Evolutionary conservation across 192 early-diverging fungal genomes (phyloP).

Genomic region (Coemansia guatemalensis): DNA sequence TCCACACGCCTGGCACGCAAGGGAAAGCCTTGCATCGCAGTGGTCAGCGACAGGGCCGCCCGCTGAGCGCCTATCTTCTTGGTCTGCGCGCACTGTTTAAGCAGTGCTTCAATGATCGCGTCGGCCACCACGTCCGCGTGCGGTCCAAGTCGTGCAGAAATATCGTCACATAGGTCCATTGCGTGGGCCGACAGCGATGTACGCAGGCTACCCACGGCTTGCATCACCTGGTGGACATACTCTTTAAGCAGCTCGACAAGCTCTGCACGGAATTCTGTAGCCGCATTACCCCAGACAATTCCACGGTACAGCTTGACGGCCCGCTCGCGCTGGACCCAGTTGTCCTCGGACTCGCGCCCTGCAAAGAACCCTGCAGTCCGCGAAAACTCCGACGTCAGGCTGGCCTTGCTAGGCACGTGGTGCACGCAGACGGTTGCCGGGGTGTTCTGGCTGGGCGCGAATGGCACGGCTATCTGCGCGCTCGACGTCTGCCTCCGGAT

Average conservation of each 20-base stretch:
- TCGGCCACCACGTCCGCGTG: constrained; percentile 33
- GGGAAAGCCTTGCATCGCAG: constrained; percentile 37
- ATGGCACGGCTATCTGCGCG: constrained; percentile 20
- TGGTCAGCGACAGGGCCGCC: constrained; percentile 35
- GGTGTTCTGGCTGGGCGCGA: constrained; percentile 27
- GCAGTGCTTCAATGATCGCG: constrained; percentile 29
- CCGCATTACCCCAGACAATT: constrained; percentile 53
- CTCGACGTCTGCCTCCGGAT: constrained; percentile 29
- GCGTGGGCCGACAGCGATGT: constrained; percentile 43
- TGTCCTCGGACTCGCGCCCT: constrained; percentile 48
- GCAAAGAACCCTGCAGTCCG: constrained; percentile 29
- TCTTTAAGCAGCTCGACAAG: constrained; percentile 34
- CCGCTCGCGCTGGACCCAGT: constrained; percentile 49
- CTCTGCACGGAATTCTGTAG: constrained; percentile 36
- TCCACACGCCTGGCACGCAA: constrained; percentile 41
- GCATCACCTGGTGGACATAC: constrained; percentile 33
- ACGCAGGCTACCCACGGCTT: constrained; percentile 45
- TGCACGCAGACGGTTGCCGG: constrained; percentile 34
- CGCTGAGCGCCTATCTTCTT: constrained; percentile 49
- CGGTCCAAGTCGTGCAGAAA: constrained; percentile 43
- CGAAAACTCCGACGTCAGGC: constrained; percentile 35
- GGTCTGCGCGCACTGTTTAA: constrained; percentile 48
- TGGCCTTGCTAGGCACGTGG: constrained; percentile 35
- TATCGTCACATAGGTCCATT: constrained; percentile 50
- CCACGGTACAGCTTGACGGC: constrained; percentile 45